These are phyloP conservation scores for Gracilariopsis chorda DNA, from an alignment of 23 red algal genomes.

Conservation along the genomic window DNA sequence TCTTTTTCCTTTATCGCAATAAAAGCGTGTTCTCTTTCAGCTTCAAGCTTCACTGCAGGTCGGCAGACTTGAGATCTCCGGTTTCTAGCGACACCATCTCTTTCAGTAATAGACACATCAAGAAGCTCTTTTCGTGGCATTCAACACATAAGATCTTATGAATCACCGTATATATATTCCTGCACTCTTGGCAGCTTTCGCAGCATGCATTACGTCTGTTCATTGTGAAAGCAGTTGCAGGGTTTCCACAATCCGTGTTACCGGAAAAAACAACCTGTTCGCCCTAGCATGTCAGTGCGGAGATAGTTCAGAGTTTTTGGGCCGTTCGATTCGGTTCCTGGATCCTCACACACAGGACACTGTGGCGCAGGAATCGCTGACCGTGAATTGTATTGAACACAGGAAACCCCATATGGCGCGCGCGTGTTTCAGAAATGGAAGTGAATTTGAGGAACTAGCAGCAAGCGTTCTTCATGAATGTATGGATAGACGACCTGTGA, in stretches of 20 bases:
- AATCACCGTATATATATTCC: too few relatives aligned
- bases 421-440: not conserved
- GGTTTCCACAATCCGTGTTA: constrained; percentile 15
- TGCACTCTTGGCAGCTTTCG: too few relatives aligned
- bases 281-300: constrained; percentile 29
- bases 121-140: too few relatives aligned
- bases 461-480: constrained; percentile 3
- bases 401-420: not conserved
- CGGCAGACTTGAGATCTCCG: too few relatives aligned
- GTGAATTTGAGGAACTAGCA: not conserved
- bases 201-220: too few relatives aligned
- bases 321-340: constrained; percentile 4
- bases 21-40: too few relatives aligned
- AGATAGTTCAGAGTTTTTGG: not conserved
- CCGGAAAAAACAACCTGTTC: constrained; percentile 34
- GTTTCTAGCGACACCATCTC: too few relatives aligned
- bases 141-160: too few relatives aligned
- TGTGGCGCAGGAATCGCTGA: constrained; percentile 12
- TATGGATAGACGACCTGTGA: not conserved
- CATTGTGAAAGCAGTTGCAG: not conserved
- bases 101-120: too few relatives aligned
- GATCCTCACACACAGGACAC: constrained; percentile 9
- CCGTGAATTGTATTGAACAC: constrained; percentile 25
- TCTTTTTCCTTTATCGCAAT: too few relatives aligned
- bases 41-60: too few relatives aligned